Conservation (phyloP, 2,329 filamentous ascomycete species). For the Cucurbitaria berberidis region DNA sequence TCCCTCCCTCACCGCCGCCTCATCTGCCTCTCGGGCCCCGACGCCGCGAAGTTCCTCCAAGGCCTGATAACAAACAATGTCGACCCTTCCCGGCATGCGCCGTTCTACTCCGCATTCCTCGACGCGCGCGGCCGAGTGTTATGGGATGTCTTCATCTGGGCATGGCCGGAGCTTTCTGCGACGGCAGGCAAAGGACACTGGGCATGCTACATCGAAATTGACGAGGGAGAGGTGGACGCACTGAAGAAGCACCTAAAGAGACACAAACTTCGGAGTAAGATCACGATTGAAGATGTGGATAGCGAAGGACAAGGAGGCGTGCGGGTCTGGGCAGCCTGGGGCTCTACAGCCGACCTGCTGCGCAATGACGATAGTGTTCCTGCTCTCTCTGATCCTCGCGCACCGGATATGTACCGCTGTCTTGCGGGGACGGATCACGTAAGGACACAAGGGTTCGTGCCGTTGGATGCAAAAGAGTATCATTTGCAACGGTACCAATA, state of each 20-base stretch:
- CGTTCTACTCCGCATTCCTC: constrained; percentile 78
- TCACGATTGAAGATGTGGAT: constrained; percentile 64
- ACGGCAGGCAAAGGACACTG: constrained; percentile 42
- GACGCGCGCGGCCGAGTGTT: constrained; percentile 82
- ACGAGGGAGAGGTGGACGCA: constrained; percentile 66
- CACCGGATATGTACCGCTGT: constrained; percentile 16
- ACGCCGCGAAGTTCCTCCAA: constrained; percentile 84
- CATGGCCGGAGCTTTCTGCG: constrained; percentile 28
- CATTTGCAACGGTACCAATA: constrained; percentile 76
- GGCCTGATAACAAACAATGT: constrained; percentile 82
- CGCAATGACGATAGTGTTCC: constrained; percentile 13
- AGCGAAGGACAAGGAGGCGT: constrained; percentile 65
- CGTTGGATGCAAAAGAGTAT: constrained; percentile 61
- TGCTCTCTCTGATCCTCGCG: constrained; percentile 31
- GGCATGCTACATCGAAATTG: constrained; percentile 81
- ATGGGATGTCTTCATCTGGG: constrained; percentile 89
- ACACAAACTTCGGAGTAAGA: constrained; percentile 84
- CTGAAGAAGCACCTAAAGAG: constrained; percentile 77
- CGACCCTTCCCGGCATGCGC: constrained; percentile 51
- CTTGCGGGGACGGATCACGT: constrained; percentile 1
- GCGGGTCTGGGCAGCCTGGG: constrained; percentile 77
- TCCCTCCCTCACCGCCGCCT: constrained; percentile 75
- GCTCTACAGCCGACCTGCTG: constrained; percentile 30
- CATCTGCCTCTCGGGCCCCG: constrained; percentile 77
- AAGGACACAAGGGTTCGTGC: constrained; percentile 6